Conservation (phyloP, 805 yeast genomes). For the Starmerella vitae region DNA sequence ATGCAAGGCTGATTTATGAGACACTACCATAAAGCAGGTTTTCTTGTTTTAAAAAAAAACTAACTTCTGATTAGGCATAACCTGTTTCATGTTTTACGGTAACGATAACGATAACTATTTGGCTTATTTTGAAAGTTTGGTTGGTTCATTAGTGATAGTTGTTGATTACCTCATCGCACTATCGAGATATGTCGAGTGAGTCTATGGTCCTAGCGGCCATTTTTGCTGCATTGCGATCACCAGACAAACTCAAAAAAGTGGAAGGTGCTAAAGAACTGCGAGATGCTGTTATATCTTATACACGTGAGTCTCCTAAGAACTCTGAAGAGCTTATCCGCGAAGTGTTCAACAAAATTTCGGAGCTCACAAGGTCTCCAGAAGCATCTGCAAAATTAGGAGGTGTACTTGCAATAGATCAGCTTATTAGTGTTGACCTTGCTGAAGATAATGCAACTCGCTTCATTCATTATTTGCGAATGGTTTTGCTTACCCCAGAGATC, state of each 20-base stretch:
- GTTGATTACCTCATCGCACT: too few species aligned
- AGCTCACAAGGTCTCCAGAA: slow-evolving; percentile 63
- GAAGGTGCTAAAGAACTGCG: slow-evolving; percentile 59
- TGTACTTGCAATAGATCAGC: slow-evolving; percentile 74
- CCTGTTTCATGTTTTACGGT: too few species aligned
- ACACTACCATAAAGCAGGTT: too few species aligned
- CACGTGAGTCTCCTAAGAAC: slow-evolving; percentile 74
- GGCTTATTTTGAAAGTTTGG: too few species aligned
- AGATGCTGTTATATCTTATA: slow-evolving; percentile 52
- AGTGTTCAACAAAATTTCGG: slow-evolving; percentile 76
- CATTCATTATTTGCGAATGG: slow-evolving; percentile 73
- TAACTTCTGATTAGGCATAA: too few species aligned
- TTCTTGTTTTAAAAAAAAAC: too few species aligned
- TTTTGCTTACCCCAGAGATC: slow-evolving; percentile 68
- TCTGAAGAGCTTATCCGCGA: slow-evolving; percentile 69
- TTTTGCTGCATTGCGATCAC: slow-evolving; percentile 22
- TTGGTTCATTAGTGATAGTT: too few species aligned
- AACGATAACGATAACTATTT: too few species aligned
- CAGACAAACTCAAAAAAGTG: slow-evolving; percentile 23
- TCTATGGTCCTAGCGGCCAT: slow-evolving; percentile 23
- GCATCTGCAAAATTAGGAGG: slow-evolving; percentile 72
- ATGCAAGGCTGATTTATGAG: too few species aligned
- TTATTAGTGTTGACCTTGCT: slow-evolving; percentile 63
- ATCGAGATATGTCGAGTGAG: slow-evolving; percentile 22
- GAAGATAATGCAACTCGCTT: slow-evolving; percentile 79